Evolutionary conservation across 176 grass and related monocot genomes (phyloP), one percentile per base, ranked within the genome.

Genomic region (Tillandsia fasciculata): DNA sequence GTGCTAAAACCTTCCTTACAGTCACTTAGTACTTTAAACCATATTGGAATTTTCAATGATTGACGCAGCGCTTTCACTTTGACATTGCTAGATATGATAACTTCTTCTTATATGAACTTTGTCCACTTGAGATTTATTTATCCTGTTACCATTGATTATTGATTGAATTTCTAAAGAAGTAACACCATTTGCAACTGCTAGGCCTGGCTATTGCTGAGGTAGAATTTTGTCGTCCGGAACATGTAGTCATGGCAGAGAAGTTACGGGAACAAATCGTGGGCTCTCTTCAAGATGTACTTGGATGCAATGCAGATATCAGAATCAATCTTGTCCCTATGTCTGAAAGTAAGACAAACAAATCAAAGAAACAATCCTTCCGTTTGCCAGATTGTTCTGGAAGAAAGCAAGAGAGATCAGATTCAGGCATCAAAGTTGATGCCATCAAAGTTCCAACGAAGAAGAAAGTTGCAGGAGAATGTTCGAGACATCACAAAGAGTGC

Each of bases 261-360:
- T 86, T 83, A 15, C 80, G 86, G 77, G 78, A 82, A 76, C 83
- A 80, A 72, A 76, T 96, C 71, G 76, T 70, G 5, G 14, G 69
- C 69, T 96, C 88, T 80, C 76, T 96, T 54, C 83, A 91, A 67
- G 82, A 73, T 47, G 67, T 96, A 67, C 88, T 96, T 13, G 80
- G 83, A 47, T 86, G 92, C 76, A 86, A 82, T 2, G 88, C 91
- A 24, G 92, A 96, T 67, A 76, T 91, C 65, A 72, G 78, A 68
- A 91, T 87, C 72, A 87, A 67, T 53, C 78, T 84, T 73, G 76
- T 76, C 0, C 85, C 82, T 42, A 63, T 47, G 51, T 82, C 65
- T 73, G 64, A 8, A 66, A 50, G 49, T 47, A 76, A 23, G 50
- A 56, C 53, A 23, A 48, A 10, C 68, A 66, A 28, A 56, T 68